Evolutionary conservation across 805 yeast genomes (phyloP), one percentile per base, ranked within the genome.

Genomic region (Zygosaccharomyces rouxii): DNA sequence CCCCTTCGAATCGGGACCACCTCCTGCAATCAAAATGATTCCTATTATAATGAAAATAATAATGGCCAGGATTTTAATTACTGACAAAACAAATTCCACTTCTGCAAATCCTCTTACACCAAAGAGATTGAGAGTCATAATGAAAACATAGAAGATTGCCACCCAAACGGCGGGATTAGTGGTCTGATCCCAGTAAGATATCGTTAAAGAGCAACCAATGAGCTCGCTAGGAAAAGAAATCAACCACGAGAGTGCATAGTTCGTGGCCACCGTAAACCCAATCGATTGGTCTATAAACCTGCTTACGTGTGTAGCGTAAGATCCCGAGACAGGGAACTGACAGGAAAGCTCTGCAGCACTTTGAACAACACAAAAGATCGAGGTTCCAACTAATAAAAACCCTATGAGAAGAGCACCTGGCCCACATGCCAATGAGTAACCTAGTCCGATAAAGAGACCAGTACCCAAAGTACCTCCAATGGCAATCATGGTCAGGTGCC

Each of bases 231-330:
- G 83, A 53, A 79, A 60, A 5, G 77, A 77, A 52, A 75, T 72
- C 30, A 77, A 59, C 82, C 83, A 79, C 56, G 77, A 77, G 49
- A 79, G 56, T 44, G 80, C 74, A 57, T 79, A 79, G 55, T 77
- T 75, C 76, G 80, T 78, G 25, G 83, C 79, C 67, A 79, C 77
- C 14, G 83, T 79, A 62, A 80, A 81, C 37, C 84, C 85, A 69
- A 80, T 69, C 5, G 84, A 74, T 3, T 77, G 72, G 55, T 80
- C 81, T 43, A 82, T 71, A 56, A 83, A 78, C 55, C 87, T 70
- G 47, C 79, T 72, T 47, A 80, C 75, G 63, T 76, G 81, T 47
- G 79, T 72, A 44, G 80, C 75, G 58, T 78, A 78, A 13, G 81
- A 71, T 53, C 84, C 83, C 19, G 77, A 73, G 10, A 58, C 75